Conservation (phyloP, 768 basidiomycete species). For the Suillus ampliporus region DNA sequence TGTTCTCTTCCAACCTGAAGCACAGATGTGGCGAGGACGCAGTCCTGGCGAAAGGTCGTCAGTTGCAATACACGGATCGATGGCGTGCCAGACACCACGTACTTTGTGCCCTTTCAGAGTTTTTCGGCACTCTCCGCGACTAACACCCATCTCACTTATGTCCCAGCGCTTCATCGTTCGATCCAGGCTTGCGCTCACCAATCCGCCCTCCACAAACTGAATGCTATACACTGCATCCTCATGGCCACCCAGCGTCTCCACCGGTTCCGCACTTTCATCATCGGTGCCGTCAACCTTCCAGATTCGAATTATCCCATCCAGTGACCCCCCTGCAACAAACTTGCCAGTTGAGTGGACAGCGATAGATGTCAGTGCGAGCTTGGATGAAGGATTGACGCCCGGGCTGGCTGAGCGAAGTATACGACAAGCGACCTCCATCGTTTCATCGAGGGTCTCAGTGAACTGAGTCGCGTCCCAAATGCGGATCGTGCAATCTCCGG, state of each 20-base stretch:
- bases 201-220: conserved; percentile 89
- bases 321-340: conserved; percentile 67
- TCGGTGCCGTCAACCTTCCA: conserved; percentile 75
- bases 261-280: conserved; percentile 57
- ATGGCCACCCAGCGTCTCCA: conserved; percentile 78
- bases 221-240: conserved; percentile 87
- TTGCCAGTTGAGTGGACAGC: conserved; percentile 78
- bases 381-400: conserved; percentile 23
- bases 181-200: conserved; percentile 92
- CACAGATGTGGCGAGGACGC: conserved; percentile 76
- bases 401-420: conserved; percentile 23
- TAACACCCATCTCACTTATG: conserved; percentile 47
- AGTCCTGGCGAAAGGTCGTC: conserved; percentile 51
- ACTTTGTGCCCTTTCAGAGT: conserved; percentile 67
- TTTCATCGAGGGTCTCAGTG: conserved; percentile 29
- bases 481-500: conserved; percentile 74
- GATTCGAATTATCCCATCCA: conserved; percentile 80
- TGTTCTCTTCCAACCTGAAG: conserved; percentile 80
- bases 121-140: conserved; percentile 55
- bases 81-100: conserved; percentile 55
- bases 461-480: conserved; percentile 63
- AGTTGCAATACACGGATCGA: conserved; percentile 5
- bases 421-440: conserved; percentile 53
- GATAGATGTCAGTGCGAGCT: conserved; percentile 67
- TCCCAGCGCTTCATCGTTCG: conserved; percentile 92